A percentile compares a stretch with the other conserved stretches of the same genome.
These are phyloP conservation scores for Apiotrichum domesticum DNA, from an alignment of 1,284 basidiomycete genomes.

Conservation along the genomic window DNA sequence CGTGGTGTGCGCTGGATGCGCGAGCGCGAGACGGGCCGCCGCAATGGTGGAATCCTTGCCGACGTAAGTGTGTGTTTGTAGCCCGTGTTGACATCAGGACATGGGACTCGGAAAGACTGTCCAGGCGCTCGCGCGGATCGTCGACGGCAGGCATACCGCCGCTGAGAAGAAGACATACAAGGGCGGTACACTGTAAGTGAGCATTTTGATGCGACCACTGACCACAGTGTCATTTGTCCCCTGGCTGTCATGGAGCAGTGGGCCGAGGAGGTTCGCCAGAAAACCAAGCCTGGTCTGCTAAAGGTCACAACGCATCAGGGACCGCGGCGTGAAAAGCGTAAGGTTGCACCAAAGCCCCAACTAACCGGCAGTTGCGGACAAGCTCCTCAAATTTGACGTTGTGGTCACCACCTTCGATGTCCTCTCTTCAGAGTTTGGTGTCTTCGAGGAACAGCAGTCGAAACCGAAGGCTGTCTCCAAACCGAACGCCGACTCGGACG, in stretches of 20 bases:
- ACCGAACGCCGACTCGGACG: conserved; percentile 11
- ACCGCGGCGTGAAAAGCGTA: conserved; percentile 60
- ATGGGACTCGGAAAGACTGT: conserved; percentile 79
- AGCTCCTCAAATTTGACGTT: conserved; percentile 62
- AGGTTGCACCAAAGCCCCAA: conserved; percentile 16
- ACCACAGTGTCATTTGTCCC: conserved; percentile 66
- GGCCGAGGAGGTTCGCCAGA: conserved; percentile 76
- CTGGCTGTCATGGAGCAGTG: conserved; percentile 85
- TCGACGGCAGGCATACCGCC: conserved; percentile 64
- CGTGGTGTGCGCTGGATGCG: conserved; percentile 79
- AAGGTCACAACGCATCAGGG: conserved; percentile 79
- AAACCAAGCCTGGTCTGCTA: conserved; percentile 58
- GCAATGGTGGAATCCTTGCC: conserved; percentile 79
- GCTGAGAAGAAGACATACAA: conserved; percentile 63
- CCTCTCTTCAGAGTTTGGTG: conserved; percentile 58
- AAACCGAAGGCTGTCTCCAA: background rate
- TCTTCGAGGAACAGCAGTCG: background rate
- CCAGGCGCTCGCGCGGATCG: conserved; percentile 78
- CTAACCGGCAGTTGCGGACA: conserved; percentile 53
- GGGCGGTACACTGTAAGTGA: conserved; percentile 63
- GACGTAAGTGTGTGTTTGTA: conserved; percentile 58
- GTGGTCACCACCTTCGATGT: conserved; percentile 78
- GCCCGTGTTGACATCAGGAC: conserved; percentile 30
- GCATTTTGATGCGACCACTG: background rate
- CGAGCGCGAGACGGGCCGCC: conserved; percentile 70